Conservation (phyloP, 805 yeast genomes). For the Peterozyma toletana region DNA sequence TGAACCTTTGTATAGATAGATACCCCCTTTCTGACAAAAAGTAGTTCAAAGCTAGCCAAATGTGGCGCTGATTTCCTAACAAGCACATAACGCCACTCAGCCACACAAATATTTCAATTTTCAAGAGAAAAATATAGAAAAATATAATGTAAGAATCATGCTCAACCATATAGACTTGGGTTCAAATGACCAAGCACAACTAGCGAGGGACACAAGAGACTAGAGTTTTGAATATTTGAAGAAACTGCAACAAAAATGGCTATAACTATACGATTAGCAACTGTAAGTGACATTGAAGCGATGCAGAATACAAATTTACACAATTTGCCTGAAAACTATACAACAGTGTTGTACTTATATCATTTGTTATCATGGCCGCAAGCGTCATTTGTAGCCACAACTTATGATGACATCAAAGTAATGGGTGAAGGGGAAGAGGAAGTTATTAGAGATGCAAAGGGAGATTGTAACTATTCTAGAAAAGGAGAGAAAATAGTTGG, state of each 20-base stretch:
- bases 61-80: no score
- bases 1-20: no score
- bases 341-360: constrained; percentile 86
- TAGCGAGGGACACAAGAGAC: no score
- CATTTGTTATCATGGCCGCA: constrained; percentile 97
- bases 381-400: constrained; percentile 91
- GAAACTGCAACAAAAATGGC: constrained; percentile 41
- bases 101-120: no score
- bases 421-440: constrained; percentile 16
- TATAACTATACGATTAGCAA: constrained; percentile 83
- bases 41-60: no score
- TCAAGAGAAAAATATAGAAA: no score
- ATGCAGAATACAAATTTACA: constrained; percentile 94
- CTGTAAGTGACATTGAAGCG: constrained; percentile 78
- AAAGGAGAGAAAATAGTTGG: constrained; percentile 86
- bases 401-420: constrained; percentile 43
- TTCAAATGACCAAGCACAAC: no score
- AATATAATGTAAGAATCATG: no score
- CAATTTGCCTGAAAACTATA: constrained; percentile 92
- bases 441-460: constrained; percentile 10
- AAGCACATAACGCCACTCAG: no score
- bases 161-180: no score
- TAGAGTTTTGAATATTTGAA: no score
- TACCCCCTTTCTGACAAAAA: no score
- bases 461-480: constrained; percentile 38